Evolutionary conservation across 495 filamentous ascomycete species (phyloP).

Genomic region (Hypomontagnella submonticulosa): DNA sequence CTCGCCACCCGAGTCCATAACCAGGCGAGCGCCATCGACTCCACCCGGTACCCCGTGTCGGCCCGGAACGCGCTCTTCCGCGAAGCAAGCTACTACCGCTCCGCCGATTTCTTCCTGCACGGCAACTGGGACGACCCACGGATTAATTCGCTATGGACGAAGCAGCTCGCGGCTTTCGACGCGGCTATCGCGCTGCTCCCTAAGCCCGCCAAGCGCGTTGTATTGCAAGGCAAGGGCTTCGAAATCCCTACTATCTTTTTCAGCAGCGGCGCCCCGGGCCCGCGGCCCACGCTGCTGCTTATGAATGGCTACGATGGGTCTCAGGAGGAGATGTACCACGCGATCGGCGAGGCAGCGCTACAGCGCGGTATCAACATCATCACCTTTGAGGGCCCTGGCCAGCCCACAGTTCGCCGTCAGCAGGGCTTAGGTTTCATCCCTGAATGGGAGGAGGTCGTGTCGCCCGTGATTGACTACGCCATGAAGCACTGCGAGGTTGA

Average conservation of each 20-base stretch:
- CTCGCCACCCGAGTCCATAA: conserved; percentile 46
- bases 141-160: conserved; percentile 71
- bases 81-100: conserved; percentile 57
- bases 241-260: conserved; percentile 49
- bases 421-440: conserved; percentile 61
- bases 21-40: conserved; percentile 16
- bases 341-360: conserved; percentile 47
- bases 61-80: conserved; percentile 51
- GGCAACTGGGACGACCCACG: conserved; percentile 51
- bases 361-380: conserved; percentile 60
- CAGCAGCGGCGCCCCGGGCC: conserved; percentile 17
- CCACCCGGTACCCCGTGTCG: conserved; percentile 43
- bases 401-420: conserved; percentile 55
- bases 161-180: conserved; percentile 73
- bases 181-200: conserved; percentile 60
- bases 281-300: conserved; percentile 52
- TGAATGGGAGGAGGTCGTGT: conserved; percentile 60
- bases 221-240: conserved; percentile 48
- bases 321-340: conserved; percentile 59
- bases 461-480: conserved; percentile 58
- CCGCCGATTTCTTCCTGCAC: conserved; percentile 58
- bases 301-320: conserved; percentile 56
- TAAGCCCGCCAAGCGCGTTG: conserved; percentile 52
- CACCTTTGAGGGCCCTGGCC: conserved; percentile 63
- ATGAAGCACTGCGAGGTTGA: conserved; percentile 45